phyloP scores from a whole-genome alignment of 768 basidiomycete genomes.

The Leccinum disarticulatum region DNA sequence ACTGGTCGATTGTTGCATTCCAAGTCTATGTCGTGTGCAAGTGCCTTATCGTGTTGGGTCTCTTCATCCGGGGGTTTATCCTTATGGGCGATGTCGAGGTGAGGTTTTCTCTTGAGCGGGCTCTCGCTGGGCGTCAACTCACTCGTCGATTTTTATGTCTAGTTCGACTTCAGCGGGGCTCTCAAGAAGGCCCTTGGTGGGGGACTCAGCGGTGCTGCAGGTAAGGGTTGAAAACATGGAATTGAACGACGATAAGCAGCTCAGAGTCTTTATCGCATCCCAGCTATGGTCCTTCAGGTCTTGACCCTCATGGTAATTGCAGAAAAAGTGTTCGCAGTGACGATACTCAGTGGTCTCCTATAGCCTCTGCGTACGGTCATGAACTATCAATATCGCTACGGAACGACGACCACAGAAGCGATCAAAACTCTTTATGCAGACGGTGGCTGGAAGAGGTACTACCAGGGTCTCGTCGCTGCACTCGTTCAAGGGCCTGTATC shows the following conservation, averaged over 20 bases:
- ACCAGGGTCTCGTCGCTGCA: slow-evolving; percentile 84
- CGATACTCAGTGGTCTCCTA: neutral
- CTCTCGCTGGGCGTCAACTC: slow-evolving; percentile 42
- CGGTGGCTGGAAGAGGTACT: slow-evolving; percentile 82
- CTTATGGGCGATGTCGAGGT: slow-evolving; percentile 69
- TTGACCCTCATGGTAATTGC: slow-evolving; percentile 69
- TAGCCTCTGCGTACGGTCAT: slow-evolving; percentile 93
- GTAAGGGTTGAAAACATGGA: slow-evolving; percentile 33
- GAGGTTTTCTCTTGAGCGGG: slow-evolving; percentile 23
- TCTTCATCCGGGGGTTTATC: slow-evolving; percentile 71
- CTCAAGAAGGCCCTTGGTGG: slow-evolving; percentile 85
- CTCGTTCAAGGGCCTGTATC: slow-evolving; percentile 82
- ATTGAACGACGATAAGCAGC: neutral
- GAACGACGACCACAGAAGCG: slow-evolving; percentile 69
- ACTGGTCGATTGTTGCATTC: slow-evolving; percentile 17
- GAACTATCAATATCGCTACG: slow-evolving; percentile 95
- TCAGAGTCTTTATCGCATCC: slow-evolving; percentile 9
- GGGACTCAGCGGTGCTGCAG: slow-evolving; percentile 85
- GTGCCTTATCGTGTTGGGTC: slow-evolving; percentile 39
- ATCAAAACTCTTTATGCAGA: slow-evolving; percentile 68
- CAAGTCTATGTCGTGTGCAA: slow-evolving; percentile 37
- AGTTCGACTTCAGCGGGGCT: slow-evolving; percentile 82
- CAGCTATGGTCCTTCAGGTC: slow-evolving; percentile 94
- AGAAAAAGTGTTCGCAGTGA: neutral
- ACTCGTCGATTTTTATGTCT: slow-evolving; percentile 34